phyloP scores from a whole-genome alignment of 352 stramenopile species.

The Phytophthora tubulina region DNA sequence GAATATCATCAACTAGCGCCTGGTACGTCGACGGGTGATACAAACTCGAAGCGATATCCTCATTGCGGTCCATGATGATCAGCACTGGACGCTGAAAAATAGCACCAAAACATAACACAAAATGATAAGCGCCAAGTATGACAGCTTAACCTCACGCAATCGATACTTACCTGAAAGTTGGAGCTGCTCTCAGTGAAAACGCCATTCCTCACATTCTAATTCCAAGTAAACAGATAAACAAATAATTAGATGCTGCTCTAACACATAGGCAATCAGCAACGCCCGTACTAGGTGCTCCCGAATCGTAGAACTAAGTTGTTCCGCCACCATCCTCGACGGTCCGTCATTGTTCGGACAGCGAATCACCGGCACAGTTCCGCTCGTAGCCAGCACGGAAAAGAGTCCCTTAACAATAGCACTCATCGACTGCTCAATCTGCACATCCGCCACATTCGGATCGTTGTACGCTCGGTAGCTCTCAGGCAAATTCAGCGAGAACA shows the following conservation, averaged over 20 bases:
- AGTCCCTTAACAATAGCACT: conserved; percentile 78
- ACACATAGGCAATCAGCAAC: background rate
- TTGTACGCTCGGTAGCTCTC: conserved; percentile 97
- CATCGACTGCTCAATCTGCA: conserved; percentile 86
- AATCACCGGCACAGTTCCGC: conserved; percentile 96
- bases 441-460: conserved; percentile 79
- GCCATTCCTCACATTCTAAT: conserved; percentile 65
- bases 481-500: conserved; percentile 95
- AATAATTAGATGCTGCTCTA: conserved; percentile 2
- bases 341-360: conserved; percentile 93
- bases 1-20: conserved; percentile 96
- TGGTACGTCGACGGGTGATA: conserved; percentile 96
- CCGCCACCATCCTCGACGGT: conserved; percentile 96
- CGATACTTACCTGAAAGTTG: conserved; percentile 71
- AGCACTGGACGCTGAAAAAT: conserved; percentile 90
- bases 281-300: conserved; percentile 73
- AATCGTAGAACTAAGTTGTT: conserved; percentile 91
- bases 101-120: conserved; percentile 4
- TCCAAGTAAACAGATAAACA: conserved; percentile 2
- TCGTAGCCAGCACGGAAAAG: conserved; percentile 95
- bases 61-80: conserved; percentile 97
- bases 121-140: conserved; percentile 7
- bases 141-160: background rate
- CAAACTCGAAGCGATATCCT: conserved; percentile 95
- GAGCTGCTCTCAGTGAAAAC: conserved; percentile 68